These are phyloP conservation scores for Lepidopterella palustris DNA, from an alignment of 495 filamentous ascomycete species.

Conservation along the genomic window DNA sequence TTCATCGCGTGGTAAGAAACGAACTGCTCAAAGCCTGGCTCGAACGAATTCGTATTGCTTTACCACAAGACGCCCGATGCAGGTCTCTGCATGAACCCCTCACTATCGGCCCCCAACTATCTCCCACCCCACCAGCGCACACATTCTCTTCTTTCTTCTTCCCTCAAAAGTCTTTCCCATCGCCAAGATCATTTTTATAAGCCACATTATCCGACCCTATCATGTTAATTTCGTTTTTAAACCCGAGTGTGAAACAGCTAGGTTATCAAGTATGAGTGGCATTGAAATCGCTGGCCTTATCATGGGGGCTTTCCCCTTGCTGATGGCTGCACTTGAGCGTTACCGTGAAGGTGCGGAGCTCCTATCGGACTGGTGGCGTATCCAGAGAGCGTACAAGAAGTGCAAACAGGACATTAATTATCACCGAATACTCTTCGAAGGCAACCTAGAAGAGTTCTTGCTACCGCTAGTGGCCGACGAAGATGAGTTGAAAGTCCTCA, in stretches of 20 bases:
- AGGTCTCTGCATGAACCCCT: too few relatives aligned
- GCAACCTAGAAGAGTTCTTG: constrained; percentile 30
- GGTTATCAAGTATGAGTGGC: constrained; percentile 15
- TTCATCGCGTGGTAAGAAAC: too few relatives aligned
- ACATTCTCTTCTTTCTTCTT: too few relatives aligned
- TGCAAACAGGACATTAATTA: constrained; percentile 28
- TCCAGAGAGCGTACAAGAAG: constrained; percentile 17
- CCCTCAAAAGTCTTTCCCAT: too few relatives aligned
- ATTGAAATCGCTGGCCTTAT: constrained; percentile 20
- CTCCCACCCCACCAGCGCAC: too few relatives aligned
- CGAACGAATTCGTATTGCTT: too few relatives aligned
- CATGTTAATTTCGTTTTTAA: too few relatives aligned
- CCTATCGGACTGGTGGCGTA: constrained; percentile 14
- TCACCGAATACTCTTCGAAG: constrained; percentile 28
- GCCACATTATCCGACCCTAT: too few relatives aligned
- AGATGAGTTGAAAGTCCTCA: constrained; percentile 14
- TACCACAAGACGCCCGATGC: too few relatives aligned
- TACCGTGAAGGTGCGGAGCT: constrained; percentile 17
- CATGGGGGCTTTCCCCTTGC: constrained; percentile 21
- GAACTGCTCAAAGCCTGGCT: too few relatives aligned
- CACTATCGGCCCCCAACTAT: too few relatives aligned
- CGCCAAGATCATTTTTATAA: too few relatives aligned
- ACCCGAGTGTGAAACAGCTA: not conserved
- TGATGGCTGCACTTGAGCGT: constrained; percentile 14
- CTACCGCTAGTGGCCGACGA: constrained; percentile 31